These are phyloP conservation scores for Lentinula sp. DNA, from an alignment of 768 basidiomycete species.

Conservation along the genomic window DNA sequence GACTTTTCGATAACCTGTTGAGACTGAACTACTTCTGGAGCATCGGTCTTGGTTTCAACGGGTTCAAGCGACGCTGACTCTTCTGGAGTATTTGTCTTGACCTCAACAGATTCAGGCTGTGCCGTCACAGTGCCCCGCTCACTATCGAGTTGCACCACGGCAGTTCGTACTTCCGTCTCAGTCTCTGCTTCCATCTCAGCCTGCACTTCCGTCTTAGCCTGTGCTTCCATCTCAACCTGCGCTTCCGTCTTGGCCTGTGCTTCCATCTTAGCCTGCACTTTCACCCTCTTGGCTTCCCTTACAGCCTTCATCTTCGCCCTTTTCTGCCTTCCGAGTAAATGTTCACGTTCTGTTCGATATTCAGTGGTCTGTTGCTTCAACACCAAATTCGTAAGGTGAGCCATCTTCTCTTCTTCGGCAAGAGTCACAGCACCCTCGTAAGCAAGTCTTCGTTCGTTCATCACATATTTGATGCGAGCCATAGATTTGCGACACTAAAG, in stretches of 20 bases:
- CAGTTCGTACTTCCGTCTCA: background rate
- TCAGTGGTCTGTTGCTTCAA: constrained; percentile 17
- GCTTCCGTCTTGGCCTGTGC: background rate
- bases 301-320: background rate
- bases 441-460: constrained; percentile 86
- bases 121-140: constrained; percentile 16
- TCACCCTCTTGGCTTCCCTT: constrained; percentile 8
- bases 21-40: background rate
- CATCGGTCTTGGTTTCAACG: background rate
- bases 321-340: background rate
- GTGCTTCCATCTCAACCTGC: background rate
- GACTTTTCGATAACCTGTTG: background rate
- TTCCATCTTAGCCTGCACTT: background rate
- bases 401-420: constrained; percentile 27
- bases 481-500: constrained; percentile 85
- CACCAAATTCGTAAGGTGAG: constrained; percentile 21
- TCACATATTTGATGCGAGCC: constrained; percentile 91
- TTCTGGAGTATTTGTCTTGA: background rate
- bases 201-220: background rate
- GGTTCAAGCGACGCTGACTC: background rate
- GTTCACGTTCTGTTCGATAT: constrained; percentile 8
- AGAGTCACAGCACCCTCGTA: constrained; percentile 64
- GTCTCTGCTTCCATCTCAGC: background rate
- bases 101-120: constrained; percentile 2
- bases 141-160: background rate